Base-by-base conservation (phyloP, 805 yeast genomes). In the Ogataea saltuana region DNA sequence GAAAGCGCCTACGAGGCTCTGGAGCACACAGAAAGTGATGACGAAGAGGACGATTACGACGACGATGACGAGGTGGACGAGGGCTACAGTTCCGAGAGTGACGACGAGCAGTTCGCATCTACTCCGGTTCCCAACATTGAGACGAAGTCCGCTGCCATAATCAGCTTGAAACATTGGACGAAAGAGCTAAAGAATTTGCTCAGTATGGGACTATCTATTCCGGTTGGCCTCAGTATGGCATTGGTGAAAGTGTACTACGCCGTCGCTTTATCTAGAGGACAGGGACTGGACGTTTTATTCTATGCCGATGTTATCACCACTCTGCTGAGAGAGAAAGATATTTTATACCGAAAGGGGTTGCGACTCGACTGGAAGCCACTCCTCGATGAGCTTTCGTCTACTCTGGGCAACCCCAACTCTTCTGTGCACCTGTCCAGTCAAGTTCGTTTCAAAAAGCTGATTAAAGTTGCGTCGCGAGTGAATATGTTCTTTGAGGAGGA, bases 111-210 rank as follows among this genome's bases (percentile, higher is more conserved):
- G 23, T 58, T 58, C 9, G 66, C 67, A 1, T 69, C 68, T 0
- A 71, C 71, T 0, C 73, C 71, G 1, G 82, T 82, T 35, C 81
- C 83, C 46, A 81, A 80, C 50, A 73, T 80, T 8, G 72, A 82
- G 1, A 79, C 85, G 2, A 73, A 76, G 51, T 79, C 88, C 1
- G 85, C 93, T 0, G 79, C 93, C 0, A 83, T 87, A 6, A 80
- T 85, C 6, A 75, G 82, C 33, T 83, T 88, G 6, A 75, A 83
- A 41, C 86, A 84, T 45, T 90, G 97, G 96, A 84, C 97, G 0
- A 81, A 84, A 41, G 97, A 89, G 60, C 71, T 91, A 49, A 75
- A 79, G 39, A 82, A 84, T 30, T 84, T 96, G 77, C 61, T 88
- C 41, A 77, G 76, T 53, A 82, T 85, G 80, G 86, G 87, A 54